Conservation (phyloP, 495 filamentous ascomycete species). For the Penicillium subrubescens region DNA sequence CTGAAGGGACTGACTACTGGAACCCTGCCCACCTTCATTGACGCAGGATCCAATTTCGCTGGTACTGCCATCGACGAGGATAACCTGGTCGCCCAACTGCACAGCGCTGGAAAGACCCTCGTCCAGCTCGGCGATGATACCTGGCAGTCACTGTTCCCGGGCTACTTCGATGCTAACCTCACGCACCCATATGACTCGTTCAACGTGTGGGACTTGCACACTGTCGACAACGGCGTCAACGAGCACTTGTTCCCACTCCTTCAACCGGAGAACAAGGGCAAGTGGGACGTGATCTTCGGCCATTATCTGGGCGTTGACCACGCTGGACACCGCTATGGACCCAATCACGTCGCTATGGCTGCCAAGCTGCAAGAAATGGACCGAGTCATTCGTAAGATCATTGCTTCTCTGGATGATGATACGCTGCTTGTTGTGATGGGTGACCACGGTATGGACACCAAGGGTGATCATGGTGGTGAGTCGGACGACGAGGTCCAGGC, state of each 20-base stretch:
- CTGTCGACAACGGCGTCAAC: slow-evolving; percentile 94
- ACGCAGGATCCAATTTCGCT: slow-evolving; percentile 91
- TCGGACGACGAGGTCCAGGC: slow-evolving; percentile 93
- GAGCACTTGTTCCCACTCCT: slow-evolving; percentile 89
- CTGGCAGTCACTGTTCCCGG: slow-evolving; percentile 90
- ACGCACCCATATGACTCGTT: slow-evolving; percentile 91
- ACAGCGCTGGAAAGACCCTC: slow-evolving; percentile 75
- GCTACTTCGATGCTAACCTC: slow-evolving; percentile 82
- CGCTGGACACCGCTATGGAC: slow-evolving; percentile 94
- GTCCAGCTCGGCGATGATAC: slow-evolving; percentile 97
- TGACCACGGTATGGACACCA: slow-evolving; percentile 96
- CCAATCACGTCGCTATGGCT: slow-evolving; percentile 88
- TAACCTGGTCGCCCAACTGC: slow-evolving; percentile 84
- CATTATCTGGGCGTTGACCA: slow-evolving; percentile 97
- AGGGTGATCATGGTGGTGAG: slow-evolving; percentile 96
- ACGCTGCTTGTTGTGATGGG: slow-evolving; percentile 95
- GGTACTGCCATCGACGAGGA: slow-evolving; percentile 98
- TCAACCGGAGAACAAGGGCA: slow-evolving; percentile 56
- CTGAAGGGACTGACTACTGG: slow-evolving; percentile 95
- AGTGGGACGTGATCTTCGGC: slow-evolving; percentile 92
- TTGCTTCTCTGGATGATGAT: slow-evolving; percentile 73
- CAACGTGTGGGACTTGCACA: slow-evolving; percentile 97
- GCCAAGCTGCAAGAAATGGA: slow-evolving; percentile 94
- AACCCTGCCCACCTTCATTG: slow-evolving; percentile 91
- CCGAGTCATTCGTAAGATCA: slow-evolving; percentile 68